phyloP scores from a whole-genome alignment of 2,329 filamentous ascomycete genomes.

The Cladosporium colombiae region DNA sequence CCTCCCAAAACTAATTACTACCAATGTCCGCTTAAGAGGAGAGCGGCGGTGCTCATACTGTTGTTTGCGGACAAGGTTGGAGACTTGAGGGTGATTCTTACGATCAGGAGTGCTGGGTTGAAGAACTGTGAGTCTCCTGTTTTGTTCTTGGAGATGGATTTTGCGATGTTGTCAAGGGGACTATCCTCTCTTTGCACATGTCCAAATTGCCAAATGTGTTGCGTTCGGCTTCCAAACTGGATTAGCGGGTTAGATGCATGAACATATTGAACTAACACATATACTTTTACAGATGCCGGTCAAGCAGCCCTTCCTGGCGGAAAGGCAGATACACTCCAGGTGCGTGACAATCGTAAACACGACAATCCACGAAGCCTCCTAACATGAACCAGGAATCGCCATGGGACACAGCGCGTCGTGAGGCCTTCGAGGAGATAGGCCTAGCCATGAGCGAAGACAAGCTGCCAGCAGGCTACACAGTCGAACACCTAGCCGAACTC shows the following conservation, averaged over 20 bases:
- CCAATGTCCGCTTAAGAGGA: slow-evolving; percentile 60
- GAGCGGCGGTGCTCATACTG: slow-evolving; percentile 84
- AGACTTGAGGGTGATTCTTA: slow-evolving; percentile 69
- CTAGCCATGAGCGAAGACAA: slow-evolving; percentile 70
- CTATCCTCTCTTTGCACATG: not conserved
- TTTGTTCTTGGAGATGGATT: not conserved
- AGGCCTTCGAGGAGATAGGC: slow-evolving; percentile 92
- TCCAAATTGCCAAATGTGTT: not conserved
- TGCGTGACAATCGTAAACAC: not conserved
- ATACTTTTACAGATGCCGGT: slow-evolving; percentile 65
- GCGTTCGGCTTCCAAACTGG: not conserved
- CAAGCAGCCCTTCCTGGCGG: slow-evolving; percentile 53
- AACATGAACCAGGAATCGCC: slow-evolving; percentile 49
- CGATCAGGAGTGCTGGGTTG: slow-evolving; percentile 60
- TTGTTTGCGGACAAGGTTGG: slow-evolving; percentile 83
- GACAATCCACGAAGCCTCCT: not conserved
- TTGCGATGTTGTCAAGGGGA: not conserved
- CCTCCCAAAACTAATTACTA: slow-evolving; percentile 60
- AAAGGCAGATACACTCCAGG: slow-evolving; percentile 54
- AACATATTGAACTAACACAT: slow-evolving; percentile 49
- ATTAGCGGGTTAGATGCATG: not conserved
- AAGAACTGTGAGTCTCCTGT: slow-evolving; percentile 51
- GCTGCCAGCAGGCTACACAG: slow-evolving; percentile 73
- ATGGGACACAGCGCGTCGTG: slow-evolving; percentile 82
- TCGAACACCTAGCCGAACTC: slow-evolving; percentile 85